These are phyloP conservation scores for Ammopiptanthus mongolicus DNA, from an alignment of 306 rosid species.

Conservation along the genomic window DNA sequence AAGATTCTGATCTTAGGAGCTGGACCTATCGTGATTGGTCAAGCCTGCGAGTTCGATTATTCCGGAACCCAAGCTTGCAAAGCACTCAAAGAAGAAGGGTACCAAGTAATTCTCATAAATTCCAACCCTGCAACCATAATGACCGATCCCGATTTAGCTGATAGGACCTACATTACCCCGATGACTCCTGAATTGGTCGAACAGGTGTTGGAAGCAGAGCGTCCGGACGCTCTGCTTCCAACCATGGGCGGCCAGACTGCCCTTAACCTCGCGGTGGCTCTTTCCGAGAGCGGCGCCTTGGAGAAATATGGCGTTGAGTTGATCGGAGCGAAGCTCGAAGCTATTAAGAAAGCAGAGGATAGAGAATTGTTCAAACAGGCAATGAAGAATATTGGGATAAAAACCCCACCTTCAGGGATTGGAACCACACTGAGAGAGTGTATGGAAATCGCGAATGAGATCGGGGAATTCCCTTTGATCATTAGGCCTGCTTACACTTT, in stretches of 20 bases:
- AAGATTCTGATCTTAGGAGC: conserved; percentile 93
- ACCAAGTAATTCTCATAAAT: conserved; percentile 72
- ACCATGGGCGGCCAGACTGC: conserved; percentile 99
- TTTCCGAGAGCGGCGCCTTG: conserved; percentile 76
- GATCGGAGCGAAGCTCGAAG: conserved; percentile 95
- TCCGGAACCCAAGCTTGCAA: conserved; percentile 97
- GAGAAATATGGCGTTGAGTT: conserved; percentile 68
- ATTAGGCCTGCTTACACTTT: conserved; percentile 82
- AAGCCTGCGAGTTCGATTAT: conserved; percentile 94
- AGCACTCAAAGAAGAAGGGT: conserved; percentile 85
- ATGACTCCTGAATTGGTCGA: conserved; percentile 93
- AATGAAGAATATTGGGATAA: conserved; percentile 76
- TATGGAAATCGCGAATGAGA: conserved; percentile 41
- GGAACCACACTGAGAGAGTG: conserved; percentile 64
- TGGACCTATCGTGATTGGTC: conserved; percentile 93
- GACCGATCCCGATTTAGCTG: conserved; percentile 93
- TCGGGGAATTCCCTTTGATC: conserved; percentile 77
- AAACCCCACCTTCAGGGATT: conserved; percentile 82
- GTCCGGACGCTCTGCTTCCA: conserved; percentile 84
- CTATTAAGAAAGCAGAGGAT: conserved; percentile 86
- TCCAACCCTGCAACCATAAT: conserved; percentile 96
- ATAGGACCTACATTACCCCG: conserved; percentile 77
- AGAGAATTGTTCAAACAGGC: conserved; percentile 88
- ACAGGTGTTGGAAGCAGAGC: conserved; percentile 73
- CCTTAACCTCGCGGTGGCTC: conserved; percentile 72